Base-by-base conservation (phyloP, 2,329 filamentous ascomycete species). In the Hymenoscyphus repandus region DNA sequence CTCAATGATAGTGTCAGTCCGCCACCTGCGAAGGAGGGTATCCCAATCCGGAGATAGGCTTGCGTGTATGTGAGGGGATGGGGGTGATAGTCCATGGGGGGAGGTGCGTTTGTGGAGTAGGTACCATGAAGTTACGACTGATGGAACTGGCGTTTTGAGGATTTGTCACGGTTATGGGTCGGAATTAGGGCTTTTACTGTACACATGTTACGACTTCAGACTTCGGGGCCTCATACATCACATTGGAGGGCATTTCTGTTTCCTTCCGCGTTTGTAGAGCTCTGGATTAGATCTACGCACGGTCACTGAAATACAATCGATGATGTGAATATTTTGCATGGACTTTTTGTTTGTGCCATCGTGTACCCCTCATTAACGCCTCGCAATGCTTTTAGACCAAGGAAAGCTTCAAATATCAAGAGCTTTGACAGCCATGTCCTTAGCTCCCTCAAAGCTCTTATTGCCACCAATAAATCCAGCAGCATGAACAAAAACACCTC, bases 391-490 rank as follows among this genome's bases (percentile, higher is more conserved):
- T 50, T 48, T 47, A 31, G 39, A 11, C 32, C 45, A 41, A 13
- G 37, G 13, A 36, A 17, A 17, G 44, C 32, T 45, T 49, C 39
- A 65, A 45, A 64, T 18, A 51, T 71, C 79, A 56, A 89, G 72
- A 1, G 87, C 86, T 75, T 87, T 89, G 68, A 78, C 72, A 4
- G 91, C 90, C 90, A 97, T 95, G 51, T 83, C 82, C 67, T 89
- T 79, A 22, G 83, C 91, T 30, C 93, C 93, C 55, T 95, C 89
- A 63, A 88, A 93, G 0, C 87, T 95, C 76, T 88, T 86, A 71
- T 96, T 95, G 2, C 93, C 93, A 15, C 93, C 93, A 65, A 97
- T 97, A 72, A 99, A 99, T 27, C 93, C 93, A 47, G 86, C 85
- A 3, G 91, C 91, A 68, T 99, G 93, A 30, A 96, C 87, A 68